Percentiles rank a stretch among this genome's conserved stretches.
These are phyloP conservation scores for Selaginella tamariscina DNA, from an alignment of 75 land plant species.

Conservation along the genomic window DNA sequence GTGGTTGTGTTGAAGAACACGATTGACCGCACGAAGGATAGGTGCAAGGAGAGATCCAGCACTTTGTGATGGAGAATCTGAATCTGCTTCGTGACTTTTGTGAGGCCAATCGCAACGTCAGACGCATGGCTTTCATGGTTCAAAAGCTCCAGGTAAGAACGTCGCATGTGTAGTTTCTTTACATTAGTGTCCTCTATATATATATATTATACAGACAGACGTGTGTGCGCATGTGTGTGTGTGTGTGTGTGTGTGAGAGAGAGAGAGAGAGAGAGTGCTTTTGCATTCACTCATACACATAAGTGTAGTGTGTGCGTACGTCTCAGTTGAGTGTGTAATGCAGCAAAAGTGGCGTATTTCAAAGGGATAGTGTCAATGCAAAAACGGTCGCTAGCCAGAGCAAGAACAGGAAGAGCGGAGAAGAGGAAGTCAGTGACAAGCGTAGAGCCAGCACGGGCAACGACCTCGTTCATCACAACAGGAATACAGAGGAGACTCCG, in stretches of 20 bases:
- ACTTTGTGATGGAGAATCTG: slow-evolving; percentile 15
- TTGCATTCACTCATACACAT: too few relatives aligned
- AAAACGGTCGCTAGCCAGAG: background rate
- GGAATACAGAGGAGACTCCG: background rate
- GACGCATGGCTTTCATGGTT: slow-evolving; percentile 14
- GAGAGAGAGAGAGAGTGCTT: too few relatives aligned
- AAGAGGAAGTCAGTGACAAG: background rate
- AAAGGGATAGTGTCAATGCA: background rate
- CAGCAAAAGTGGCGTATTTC: background rate
- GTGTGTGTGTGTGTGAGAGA: too few relatives aligned
- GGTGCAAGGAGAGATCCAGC: background rate
- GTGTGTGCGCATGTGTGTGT: too few relatives aligned
- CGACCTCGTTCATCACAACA: background rate
- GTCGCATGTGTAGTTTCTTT: background rate
- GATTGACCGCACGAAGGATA: slow-evolving; percentile 12
- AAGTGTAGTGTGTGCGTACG: too few relatives aligned
- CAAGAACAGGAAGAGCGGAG: background rate
- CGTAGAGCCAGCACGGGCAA: background rate
- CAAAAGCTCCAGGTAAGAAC: slow-evolving; percentile 21
- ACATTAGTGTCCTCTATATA: background rate
- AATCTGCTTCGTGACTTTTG: slow-evolving; percentile 15
- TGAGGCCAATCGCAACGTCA: slow-evolving; percentile 16
- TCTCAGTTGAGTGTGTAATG: background rate
- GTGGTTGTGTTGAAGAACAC: slow-evolving; percentile 14
- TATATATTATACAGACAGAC: too few relatives aligned